Percentiles rank a stretch among this genome's conserved stretches.
These are phyloP conservation scores for Solanum chilense DNA, from an alignment of 257 asterid species.

Conservation along the genomic window DNA sequence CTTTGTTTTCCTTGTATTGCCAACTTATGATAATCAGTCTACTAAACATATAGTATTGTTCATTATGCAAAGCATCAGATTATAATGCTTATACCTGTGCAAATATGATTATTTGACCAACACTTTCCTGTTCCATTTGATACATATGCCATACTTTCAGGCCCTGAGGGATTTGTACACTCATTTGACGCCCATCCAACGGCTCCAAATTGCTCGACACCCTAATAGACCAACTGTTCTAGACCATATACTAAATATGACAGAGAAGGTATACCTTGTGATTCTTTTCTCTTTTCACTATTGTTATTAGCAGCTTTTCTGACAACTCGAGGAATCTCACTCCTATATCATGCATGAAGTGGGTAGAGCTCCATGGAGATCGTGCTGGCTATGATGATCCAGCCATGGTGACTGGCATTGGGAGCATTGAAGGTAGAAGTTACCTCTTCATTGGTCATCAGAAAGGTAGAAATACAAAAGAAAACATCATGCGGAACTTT, in stretches of 20 bases:
- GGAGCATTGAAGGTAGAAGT: slow-evolving; percentile 64
- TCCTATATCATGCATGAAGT: slow-evolving; percentile 22
- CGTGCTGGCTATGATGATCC: slow-evolving; percentile 92
- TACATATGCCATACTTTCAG: slow-evolving; percentile 26
- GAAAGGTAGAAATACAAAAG: slow-evolving; percentile 84
- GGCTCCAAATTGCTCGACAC: slow-evolving; percentile 72
- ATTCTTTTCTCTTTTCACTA: not conserved
- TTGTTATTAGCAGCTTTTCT: not conserved
- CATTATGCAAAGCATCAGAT: not conserved
- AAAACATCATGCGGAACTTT: slow-evolving; percentile 75
- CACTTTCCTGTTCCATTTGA: not conserved
- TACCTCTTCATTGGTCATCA: slow-evolving; percentile 93
- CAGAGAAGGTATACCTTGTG: slow-evolving; percentile 48
- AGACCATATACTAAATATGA: slow-evolving; percentile 74
- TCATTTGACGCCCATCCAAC: slow-evolving; percentile 71
- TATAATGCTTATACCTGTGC: not conserved
- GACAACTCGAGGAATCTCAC: not conserved
- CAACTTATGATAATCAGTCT: not conserved
- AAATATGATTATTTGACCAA: not conserved
- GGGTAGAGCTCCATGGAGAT: slow-evolving; percentile 94
- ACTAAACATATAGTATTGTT: not conserved
- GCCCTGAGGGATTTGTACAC: slow-evolving; percentile 68
- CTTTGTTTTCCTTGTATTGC: not conserved
- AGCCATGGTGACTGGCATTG: slow-evolving; percentile 80
- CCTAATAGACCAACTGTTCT: slow-evolving; percentile 88